A percentile compares a stretch with the other conserved stretches of the same genome.
Conservation (phyloP, 495 filamentous ascomycete genomes). For the Penicillium salamii region DNA sequence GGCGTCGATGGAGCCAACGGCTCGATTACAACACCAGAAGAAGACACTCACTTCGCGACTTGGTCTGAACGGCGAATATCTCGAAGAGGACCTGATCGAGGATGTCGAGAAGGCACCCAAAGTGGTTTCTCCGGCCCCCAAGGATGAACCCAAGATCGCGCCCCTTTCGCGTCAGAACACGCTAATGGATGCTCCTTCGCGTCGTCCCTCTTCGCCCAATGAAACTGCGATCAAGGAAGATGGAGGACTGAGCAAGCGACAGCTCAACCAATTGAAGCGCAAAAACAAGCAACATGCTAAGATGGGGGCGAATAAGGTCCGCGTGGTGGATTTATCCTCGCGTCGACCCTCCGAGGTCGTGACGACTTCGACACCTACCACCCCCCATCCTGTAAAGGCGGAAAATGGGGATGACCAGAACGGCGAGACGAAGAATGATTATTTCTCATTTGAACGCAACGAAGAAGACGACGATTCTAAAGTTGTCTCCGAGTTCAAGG, state of each 20-base stretch:
- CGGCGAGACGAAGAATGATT: conserved; percentile 59
- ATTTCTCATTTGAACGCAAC: conserved; percentile 78
- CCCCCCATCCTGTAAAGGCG: conserved; percentile 66
- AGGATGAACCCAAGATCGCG: conserved; percentile 39
- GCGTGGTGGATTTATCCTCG: conserved; percentile 80
- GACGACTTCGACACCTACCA: conserved; percentile 57
- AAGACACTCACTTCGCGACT: conserved; percentile 80
- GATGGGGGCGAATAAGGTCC: conserved; percentile 81
- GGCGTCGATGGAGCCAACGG: conserved; percentile 74
- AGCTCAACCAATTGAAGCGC: conserved; percentile 89
- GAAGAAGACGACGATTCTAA: conserved; percentile 84
- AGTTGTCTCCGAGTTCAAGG: conserved; percentile 94
- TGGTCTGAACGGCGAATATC: conserved; percentile 79
- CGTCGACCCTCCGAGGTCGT: conserved; percentile 66
- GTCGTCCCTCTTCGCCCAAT: conserved; percentile 48
- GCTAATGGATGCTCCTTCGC: conserved; percentile 35
- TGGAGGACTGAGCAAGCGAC: conserved; percentile 76
- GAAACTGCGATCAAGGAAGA: conserved; percentile 59
- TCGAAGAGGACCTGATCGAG: conserved; percentile 76
- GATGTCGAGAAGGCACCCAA: conserved; percentile 56
- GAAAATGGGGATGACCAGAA: conserved; percentile 56
- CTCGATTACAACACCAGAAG: conserved; percentile 80
- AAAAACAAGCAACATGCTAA: conserved; percentile 83
- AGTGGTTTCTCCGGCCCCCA: conserved; percentile 40
- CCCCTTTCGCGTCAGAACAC: conserved; percentile 45